Conservation (phyloP, 352 stramenopile genomes). For the Pythium biforme region DNA sequence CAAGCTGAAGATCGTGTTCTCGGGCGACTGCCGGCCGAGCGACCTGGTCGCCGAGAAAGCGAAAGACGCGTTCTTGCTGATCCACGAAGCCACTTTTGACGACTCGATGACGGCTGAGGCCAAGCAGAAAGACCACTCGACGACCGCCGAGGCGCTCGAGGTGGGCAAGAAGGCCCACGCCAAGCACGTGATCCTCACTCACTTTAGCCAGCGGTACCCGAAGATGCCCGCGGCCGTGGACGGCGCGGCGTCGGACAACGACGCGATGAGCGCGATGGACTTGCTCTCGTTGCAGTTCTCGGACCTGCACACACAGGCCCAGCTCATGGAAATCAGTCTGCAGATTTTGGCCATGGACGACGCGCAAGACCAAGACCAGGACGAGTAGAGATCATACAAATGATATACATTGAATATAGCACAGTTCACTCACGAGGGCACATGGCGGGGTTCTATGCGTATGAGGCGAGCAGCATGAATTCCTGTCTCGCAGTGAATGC, state of each 20-base stretch:
- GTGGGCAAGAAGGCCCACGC: conserved; percentile 78
- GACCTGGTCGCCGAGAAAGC: conserved; percentile 51
- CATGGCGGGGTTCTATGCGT: conserved; percentile 1
- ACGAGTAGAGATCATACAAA: conserved; percentile 12
- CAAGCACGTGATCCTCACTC: conserved; percentile 92
- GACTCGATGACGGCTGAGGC: conserved; percentile 92
- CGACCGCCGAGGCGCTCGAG: conserved; percentile 89
- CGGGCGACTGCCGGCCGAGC: conserved; percentile 93
- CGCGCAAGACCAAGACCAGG: conserved; percentile 24
- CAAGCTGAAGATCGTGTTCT: conserved; percentile 90
- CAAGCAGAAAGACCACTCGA: conserved; percentile 94
- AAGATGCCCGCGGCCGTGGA: conserved; percentile 59
- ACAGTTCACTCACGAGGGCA: conserved; percentile 1
- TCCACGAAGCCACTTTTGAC: conserved; percentile 98
- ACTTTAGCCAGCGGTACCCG: conserved; percentile 92
- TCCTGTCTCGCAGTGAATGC: conserved; percentile 18
- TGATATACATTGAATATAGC: conserved; percentile 2
- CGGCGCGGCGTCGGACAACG: conserved; percentile 15
- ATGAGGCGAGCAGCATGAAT: conserved; percentile 17
- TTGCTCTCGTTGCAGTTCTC: conserved; percentile 72
- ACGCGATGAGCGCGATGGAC: conserved; percentile 63
- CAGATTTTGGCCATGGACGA: conserved; percentile 54
- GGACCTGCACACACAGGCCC: conserved; percentile 48
- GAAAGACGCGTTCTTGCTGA: conserved; percentile 84
- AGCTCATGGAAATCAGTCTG: conserved; percentile 64